Evolutionary conservation across 164 flowering plant genomes (phyloP).

Genomic region (Nymphaea colorata): DNA sequence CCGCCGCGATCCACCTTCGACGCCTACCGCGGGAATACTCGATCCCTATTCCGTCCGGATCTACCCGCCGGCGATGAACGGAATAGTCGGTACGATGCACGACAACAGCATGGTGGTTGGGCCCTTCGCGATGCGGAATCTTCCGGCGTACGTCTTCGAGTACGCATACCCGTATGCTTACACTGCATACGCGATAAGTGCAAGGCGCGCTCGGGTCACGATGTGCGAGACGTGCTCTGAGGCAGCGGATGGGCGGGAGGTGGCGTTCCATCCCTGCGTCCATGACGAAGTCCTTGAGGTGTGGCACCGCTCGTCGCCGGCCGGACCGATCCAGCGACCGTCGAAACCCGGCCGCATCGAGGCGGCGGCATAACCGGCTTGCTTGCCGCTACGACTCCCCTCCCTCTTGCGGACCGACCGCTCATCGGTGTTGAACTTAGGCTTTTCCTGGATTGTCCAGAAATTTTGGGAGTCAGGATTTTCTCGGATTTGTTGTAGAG

Average conservation of each 20-base stretch:
- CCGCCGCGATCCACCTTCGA: constrained; percentile 7
- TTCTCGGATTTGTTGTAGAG: background rate
- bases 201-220: background rate
- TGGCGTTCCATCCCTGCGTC: constrained; percentile 39
- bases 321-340: constrained; percentile 49
- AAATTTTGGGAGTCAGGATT: too few relatives aligned
- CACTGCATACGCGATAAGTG: background rate
- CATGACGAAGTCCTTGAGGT: constrained; percentile 26
- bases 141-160: constrained; percentile 17
- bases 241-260: constrained; percentile 7
- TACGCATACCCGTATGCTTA: constrained; percentile 9
- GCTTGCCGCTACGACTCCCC: background rate
- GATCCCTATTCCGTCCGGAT: constrained; percentile 1
- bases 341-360: constrained; percentile 7
- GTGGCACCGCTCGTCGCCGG: constrained; percentile 20
- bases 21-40: background rate
- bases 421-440: too few relatives aligned
- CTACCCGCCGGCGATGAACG: constrained; percentile 3
- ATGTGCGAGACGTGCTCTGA: constrained; percentile 21
- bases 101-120: constrained; percentile 11
- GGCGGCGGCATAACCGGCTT: constrained; percentile 1
- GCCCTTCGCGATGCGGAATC: constrained; percentile 13
- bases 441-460: too few relatives aligned
- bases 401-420: too few relatives aligned
- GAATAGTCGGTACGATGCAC: constrained; percentile 2